Evolutionary conservation across 106 monocot genomes (phyloP).

Genomic region (Allium sativum): DNA sequence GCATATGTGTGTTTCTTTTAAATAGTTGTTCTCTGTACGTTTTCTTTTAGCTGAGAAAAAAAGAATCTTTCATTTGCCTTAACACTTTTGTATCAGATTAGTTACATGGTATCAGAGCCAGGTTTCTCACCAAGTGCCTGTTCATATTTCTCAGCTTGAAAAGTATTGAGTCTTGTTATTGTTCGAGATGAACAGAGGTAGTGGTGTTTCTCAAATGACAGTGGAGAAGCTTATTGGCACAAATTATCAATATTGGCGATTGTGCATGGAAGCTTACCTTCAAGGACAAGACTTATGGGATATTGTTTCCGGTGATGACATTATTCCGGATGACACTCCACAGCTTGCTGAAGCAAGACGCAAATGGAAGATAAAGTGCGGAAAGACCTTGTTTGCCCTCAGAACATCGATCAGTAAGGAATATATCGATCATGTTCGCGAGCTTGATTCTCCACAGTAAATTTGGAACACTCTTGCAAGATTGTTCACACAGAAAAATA

Average conservation of each 20-base stretch:
- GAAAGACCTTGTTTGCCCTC: constrained; percentile 9
- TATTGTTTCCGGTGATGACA: background rate
- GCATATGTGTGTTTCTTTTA: too few relatives aligned
- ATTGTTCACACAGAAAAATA: constrained; percentile 7
- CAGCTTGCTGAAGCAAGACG: constrained; percentile 7
- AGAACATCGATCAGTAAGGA: constrained; percentile 8
- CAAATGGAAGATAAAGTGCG: constrained; percentile 15
- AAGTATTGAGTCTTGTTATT: too few relatives aligned
- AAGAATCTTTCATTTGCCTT: too few relatives aligned
- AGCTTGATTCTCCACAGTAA: constrained; percentile 3
- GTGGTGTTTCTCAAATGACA: background rate
- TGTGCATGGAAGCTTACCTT: too few relatives aligned
- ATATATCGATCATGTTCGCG: constrained; percentile 10
- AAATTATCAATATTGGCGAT: constrained; percentile 10
- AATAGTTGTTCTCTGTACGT: too few relatives aligned
- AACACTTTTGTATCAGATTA: background rate
- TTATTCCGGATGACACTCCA: background rate
- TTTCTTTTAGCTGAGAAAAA: too few relatives aligned
- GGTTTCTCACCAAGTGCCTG: background rate
- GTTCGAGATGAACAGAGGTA: background rate
- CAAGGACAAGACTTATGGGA: constrained; percentile 10
- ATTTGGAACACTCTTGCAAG: constrained; percentile 4
- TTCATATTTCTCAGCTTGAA: too few relatives aligned
- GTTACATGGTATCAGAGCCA: constrained; percentile 1
- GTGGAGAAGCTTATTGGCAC: constrained; percentile 11